Percentiles rank a stretch among this genome's conserved stretches.
These are phyloP conservation scores for Punica granatum DNA, from an alignment of 345 rosid species.

Conservation along the genomic window DNA sequence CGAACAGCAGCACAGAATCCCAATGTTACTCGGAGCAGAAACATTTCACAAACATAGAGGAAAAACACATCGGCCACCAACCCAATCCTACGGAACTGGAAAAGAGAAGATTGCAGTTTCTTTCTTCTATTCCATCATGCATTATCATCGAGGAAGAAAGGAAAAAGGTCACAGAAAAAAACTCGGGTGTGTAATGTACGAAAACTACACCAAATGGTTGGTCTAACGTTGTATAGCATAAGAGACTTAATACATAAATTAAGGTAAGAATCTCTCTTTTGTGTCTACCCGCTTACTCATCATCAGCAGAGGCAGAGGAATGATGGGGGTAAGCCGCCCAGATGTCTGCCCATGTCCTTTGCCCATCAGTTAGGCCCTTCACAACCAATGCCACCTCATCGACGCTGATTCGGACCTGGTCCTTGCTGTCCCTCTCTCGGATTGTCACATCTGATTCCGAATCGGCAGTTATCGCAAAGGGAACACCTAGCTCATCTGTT, in stretches of 20 bases:
- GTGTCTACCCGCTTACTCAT: conserved; percentile 2
- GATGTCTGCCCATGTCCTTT: conserved; percentile 59
- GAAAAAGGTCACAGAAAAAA: not conserved
- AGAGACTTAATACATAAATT: not conserved
- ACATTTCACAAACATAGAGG: too few relatives aligned
- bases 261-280: not conserved
- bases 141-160: not conserved
- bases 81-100: too few relatives aligned
- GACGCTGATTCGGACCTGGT: conserved; percentile 67
- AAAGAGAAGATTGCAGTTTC: too few relatives aligned
- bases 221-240: not conserved
- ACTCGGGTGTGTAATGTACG: not conserved
- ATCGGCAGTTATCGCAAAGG: conserved; percentile 89
- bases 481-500: conserved; percentile 92
- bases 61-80: too few relatives aligned
- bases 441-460: conserved; percentile 63
- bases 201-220: not conserved
- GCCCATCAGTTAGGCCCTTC: conserved; percentile 63
- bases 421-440: conserved; percentile 90
- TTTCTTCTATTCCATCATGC: too few relatives aligned
- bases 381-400: conserved; percentile 61
- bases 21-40: too few relatives aligned
- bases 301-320: conserved; percentile 48
- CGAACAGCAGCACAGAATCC: too few relatives aligned
- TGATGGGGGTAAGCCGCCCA: conserved; percentile 74